These are phyloP conservation scores for Cyberlindnera misumaiensis DNA, from an alignment of 805 yeast genomes.

Conservation along the genomic window DNA sequence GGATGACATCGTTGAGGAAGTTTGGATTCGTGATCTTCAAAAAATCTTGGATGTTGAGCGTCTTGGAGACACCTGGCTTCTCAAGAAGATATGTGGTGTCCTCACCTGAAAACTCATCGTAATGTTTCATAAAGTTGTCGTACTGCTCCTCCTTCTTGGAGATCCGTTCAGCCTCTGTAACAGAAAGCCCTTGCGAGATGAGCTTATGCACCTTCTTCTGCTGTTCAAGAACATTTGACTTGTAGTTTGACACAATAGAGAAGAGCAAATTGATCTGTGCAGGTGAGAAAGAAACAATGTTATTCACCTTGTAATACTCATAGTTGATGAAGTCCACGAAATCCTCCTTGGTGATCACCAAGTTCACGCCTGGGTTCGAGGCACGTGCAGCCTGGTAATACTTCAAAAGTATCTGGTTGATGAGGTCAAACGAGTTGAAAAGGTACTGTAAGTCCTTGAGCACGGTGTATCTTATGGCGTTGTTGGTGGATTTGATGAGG, in stretches of 20 bases:
- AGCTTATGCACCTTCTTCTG: conserved; percentile 11
- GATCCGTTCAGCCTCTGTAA: conserved; percentile 5
- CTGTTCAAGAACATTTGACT: conserved; percentile 18
- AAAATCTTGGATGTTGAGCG: conserved; percentile 29
- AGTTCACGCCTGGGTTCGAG: conserved; percentile 18
- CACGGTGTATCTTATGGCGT: conserved; percentile 24
- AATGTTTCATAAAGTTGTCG: conserved; percentile 11
- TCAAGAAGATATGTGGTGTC: conserved; percentile 11
- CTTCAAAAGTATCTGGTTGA: conserved; percentile 31
- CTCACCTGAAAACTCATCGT: conserved; percentile 14
- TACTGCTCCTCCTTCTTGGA: conserved; percentile 8
- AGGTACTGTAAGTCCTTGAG: conserved; percentile 33
- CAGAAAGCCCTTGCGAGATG: conserved; percentile 6
- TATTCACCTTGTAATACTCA: conserved; percentile 34
- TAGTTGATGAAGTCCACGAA: conserved; percentile 28
- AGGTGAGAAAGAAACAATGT: conserved; percentile 33
- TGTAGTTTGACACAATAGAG: conserved; percentile 23
- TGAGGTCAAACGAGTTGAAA: conserved; percentile 33
- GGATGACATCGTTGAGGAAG: conserved; percentile 23
- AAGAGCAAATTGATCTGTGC: conserved; percentile 34
- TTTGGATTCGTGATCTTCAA: conserved; percentile 35
- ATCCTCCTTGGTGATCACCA: conserved; percentile 30
- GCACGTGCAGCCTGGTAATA: conserved; percentile 20
- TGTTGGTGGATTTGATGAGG: conserved; percentile 21
- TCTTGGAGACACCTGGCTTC: conserved; percentile 5